Evolutionary conservation across 305 asterid genomes (phyloP), one percentile per base, ranked within the genome.

Genomic region (Solanum hybrid): DNA sequence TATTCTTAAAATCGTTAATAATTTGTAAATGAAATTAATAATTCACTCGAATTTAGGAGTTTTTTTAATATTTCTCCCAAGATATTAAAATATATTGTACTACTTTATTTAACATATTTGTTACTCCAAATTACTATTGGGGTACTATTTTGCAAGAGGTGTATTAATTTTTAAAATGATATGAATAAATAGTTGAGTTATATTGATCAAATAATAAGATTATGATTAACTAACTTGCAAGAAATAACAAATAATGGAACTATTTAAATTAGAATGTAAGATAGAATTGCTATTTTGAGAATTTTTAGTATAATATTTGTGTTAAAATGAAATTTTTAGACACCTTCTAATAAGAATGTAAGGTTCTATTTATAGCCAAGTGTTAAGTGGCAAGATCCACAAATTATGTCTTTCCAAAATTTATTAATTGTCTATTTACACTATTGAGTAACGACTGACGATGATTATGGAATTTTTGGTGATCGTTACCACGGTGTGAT

Each of bases 401-500:
- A 56, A 56, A 56, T 56, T 56, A 56, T 56, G 69, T 56, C 0
- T 17, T 56, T 6, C 24, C n/a, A 56, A 56, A 56, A 17, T 56
- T 56, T 56, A 56, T 56, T 56, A 17, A 56, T 56, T 17, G 69
- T 17, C 69, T 56, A 6, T 56, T 56, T 56, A 56, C 10, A 56
- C 2, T 17, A 56, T 0, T 56, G 69, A 56, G 69, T 17, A 56
- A 56, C 10, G 10, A 56, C n/a, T 17, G 24, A 17, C 1, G 10
- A 7, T 56, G 4, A 56, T 56, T 17, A 56, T 56, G 10, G 9
- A 17, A 17, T 6, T 56, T 56, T 56, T 6, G 4, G 2, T 17
- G 69, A 56, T 0, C 0, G 4, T 56, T 17, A 56, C 2, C 64
- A 46, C 0, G 66, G n/a, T 51, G 66, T 16, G 10, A 56, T 56